Evolutionary conservation across 768 basidiomycete species (phyloP).

Genomic region (Kwoniella mangroviensis): DNA sequence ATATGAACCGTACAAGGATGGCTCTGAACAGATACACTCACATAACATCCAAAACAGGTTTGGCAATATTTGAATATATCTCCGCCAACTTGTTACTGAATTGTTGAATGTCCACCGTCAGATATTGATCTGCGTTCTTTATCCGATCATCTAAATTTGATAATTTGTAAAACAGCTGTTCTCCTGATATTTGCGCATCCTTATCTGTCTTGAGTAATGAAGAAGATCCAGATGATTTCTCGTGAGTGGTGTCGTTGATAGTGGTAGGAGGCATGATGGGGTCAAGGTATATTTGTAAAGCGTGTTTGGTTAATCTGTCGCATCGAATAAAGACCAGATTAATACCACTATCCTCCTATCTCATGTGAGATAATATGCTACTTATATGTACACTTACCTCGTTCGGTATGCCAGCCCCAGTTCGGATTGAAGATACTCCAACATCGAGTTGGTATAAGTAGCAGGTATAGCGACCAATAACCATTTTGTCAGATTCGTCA

Average conservation of each 20-base stretch:
- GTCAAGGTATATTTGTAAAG: constrained; percentile 80
- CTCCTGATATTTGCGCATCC: constrained; percentile 65
- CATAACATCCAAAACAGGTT: constrained; percentile 77
- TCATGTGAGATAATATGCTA: no score
- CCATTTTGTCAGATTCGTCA: constrained; percentile 86
- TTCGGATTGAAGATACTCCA: constrained; percentile 91
- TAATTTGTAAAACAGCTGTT: constrained; percentile 92
- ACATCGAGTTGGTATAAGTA: constrained; percentile 64
- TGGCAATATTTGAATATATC: constrained; percentile 88
- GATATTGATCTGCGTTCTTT: constrained; percentile 93
- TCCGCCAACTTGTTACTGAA: constrained; percentile 89
- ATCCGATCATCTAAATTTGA: constrained; percentile 94
- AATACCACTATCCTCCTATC: no score
- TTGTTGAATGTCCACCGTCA: constrained; percentile 91
- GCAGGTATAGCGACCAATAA: constrained; percentile 82
- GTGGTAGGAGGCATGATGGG: constrained; percentile 18
- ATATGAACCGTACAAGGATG: no score
- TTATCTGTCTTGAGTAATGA: constrained; percentile 48
- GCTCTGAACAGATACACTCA: constrained; percentile 20
- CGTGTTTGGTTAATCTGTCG: constrained; percentile 72
- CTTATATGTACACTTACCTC: constrained; percentile 21
- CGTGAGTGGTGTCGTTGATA: not conserved
- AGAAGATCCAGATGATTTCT: not conserved
- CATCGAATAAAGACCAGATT: no score
- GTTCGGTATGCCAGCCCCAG: constrained; percentile 60